Base-by-base conservation (phyloP, 331 rosid genomes). In the Arachis monticola region DNA sequence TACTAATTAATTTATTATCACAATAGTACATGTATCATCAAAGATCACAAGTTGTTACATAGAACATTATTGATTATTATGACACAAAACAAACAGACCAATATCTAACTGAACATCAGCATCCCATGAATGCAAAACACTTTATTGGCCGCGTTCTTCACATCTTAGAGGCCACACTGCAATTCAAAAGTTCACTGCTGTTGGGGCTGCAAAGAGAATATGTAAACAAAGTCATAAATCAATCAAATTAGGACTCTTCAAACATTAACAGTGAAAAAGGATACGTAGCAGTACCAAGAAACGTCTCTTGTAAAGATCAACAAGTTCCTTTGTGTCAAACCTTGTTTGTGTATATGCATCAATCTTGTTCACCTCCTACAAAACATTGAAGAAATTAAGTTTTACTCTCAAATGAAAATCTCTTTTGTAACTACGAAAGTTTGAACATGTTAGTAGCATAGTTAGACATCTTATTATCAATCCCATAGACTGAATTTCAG, bases 341-440 rank as follows among this genome's bases (percentile, higher is more conserved):
- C 60, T 88, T 63, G 96, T 90, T 67, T 73, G 79, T 74, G 83
- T 78, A 60, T 88, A 90, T 27, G 85, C 91, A 44, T 69, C 85
- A 7, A 75, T 71, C 78, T 88, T 86, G 85, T 90, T 86, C 65
- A 90, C 1, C 74, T 77, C 93, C 96, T 88, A 74, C 79, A 77
- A n/a, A 35, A 35, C 4, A 35, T 35, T 2, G 40, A 35, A 60
- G 38, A 47, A 58, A 60, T 64, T 51, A 53, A 30, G 32, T 44
- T 60, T 74, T 4, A 10, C 32, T 58, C 35, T 67, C 70, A 65
- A 46, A 31, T 72, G 59, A 67, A 52, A 50, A 70, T 51, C 38
- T 9, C 72, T 68, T 59, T 22, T 6, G 52, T 35, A 58, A 64
- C 17, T 67, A 12, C 2, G 2, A 3, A 59, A 38, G n/a, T 32